Conservation (phyloP, 1,284 basidiomycete species). For the Cryptococcus hybrid region DNA sequence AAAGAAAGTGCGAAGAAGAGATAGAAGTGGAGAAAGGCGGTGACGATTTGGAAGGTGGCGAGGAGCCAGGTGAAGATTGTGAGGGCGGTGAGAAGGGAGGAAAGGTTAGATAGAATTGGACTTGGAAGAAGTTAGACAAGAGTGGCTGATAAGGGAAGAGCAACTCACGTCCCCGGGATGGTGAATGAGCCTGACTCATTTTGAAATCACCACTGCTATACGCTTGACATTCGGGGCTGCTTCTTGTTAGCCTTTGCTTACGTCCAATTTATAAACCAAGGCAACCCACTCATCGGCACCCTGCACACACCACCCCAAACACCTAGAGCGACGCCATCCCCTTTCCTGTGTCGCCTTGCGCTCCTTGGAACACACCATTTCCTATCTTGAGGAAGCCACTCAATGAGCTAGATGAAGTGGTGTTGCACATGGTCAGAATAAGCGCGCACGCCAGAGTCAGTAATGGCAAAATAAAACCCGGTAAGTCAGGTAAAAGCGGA, state of each 20-base stretch:
- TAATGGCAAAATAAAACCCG: constrained; percentile 17
- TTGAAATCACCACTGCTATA: constrained; percentile 23
- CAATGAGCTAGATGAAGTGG: constrained; percentile 3
- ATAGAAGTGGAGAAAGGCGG: constrained; percentile 27
- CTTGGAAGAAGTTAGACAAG: too few species aligned
- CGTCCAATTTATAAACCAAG: neutral
- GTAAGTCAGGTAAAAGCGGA: constrained; percentile 19
- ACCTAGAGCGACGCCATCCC: constrained; percentile 14
- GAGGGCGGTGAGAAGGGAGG: constrained; percentile 17
- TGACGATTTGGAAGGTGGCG: constrained; percentile 17
- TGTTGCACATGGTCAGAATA: constrained; percentile 19
- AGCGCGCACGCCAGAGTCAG: constrained; percentile 16
- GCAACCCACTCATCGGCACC: constrained; percentile 5
- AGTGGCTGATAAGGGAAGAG: neutral
- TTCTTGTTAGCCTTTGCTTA: neutral
- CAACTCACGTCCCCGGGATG: constrained; percentile 26
- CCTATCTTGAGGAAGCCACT: constrained; percentile 13
- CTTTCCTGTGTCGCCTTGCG: neutral
- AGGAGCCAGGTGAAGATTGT: constrained; percentile 26
- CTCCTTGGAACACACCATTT: constrained; percentile 17
- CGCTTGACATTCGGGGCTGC: constrained; percentile 6
- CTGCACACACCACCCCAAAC: constrained; percentile 28
- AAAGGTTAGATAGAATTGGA: constrained; percentile 10
- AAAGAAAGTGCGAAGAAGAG: constrained; percentile 33
- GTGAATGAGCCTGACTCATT: constrained; percentile 12